Base-by-base conservation (phyloP, 352 stramenopile species). In the Phytophthora cajani region DNA sequence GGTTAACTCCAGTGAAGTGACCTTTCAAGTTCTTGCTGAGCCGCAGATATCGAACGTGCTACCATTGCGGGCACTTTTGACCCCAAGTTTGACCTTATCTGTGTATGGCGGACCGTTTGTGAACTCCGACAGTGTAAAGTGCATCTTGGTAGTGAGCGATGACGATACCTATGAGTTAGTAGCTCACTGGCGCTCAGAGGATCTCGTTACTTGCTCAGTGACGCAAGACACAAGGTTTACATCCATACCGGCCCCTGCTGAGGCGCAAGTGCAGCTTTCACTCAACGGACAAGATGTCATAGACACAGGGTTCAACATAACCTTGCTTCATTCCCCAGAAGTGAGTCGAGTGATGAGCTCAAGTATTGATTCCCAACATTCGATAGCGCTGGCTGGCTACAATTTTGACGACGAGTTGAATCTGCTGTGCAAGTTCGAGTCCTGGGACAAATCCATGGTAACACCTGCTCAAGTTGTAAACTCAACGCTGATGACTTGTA, bases 391-490 rank as follows among this genome's bases (percentile, higher is more conserved):
- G 5, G 47, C 50, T 36, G 84, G 84, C 1, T 71, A 73, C 36
- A 57, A 87, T 72, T 92, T 90, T 64, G 69, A 84, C 46, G 1
- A 55, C 19, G 54, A 62, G 6, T 58, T 73, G 10, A 57, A 69
- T 5, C 46, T 85, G 0, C n/a, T 72, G 16, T 92, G 84, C 46
- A 78, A 69, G 1, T 88, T 88, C 58, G 58, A 80, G 11, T 65
- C 73, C 9, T 38, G 47, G 3, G 25, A 47, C 0, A 71, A 72
- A n/a, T 67, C 67, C 1, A 50, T 78, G 14, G 36, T 56, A 21
- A 66, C 75, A 16, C 64, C 65, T 4, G 82, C 69, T 32, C 8
- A 68, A 6, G 40, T 82, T 57, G 14, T 74, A 6, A 92, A 92
- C 46, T 50, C 78, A 1, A 83, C 72, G 2, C 40, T 75, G 11